Percentiles rank a stretch among this genome's conserved stretches.
Evolutionary conservation across 352 stramenopile species (phyloP).

Genomic region (Phytophthora pistaciae): DNA sequence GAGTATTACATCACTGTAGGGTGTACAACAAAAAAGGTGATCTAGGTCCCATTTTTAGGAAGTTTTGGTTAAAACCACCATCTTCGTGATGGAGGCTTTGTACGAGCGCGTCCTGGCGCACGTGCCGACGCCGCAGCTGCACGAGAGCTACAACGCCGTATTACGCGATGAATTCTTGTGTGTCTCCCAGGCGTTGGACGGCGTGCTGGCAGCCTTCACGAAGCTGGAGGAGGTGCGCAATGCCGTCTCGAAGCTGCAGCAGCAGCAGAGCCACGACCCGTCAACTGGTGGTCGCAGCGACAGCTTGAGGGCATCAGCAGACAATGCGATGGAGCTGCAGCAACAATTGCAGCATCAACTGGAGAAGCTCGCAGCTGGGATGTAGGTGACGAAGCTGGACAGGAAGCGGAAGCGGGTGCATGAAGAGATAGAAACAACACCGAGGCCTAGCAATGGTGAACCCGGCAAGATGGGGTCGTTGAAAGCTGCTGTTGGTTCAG

Average conservation of each 20-base stretch:
- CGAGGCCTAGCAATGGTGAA: not conserved
- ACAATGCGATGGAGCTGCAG: not conserved
- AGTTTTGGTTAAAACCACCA: too few relatives aligned
- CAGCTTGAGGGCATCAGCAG: not conserved
- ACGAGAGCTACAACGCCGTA: slow-evolving; percentile 8
- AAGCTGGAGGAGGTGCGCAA: slow-evolving; percentile 22
- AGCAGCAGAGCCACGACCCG: not conserved
- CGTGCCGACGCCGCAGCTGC: slow-evolving; percentile 2
- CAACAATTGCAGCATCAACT: not conserved
- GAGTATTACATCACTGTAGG: too few relatives aligned
- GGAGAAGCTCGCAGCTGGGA: not conserved
- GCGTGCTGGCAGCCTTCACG: slow-evolving; percentile 7
- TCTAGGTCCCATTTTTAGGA: too few relatives aligned
- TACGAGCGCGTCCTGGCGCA: slow-evolving; percentile 13
- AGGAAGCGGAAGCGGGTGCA: not conserved
- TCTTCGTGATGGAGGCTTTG: not conserved
- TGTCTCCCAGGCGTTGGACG: not conserved
- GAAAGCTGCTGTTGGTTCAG: not conserved
- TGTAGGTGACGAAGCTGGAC: not conserved
- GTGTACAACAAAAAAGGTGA: too few relatives aligned
- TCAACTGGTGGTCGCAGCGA: slow-evolving; percentile 2
- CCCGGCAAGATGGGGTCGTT: too few relatives aligned
- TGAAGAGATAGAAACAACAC: not conserved
- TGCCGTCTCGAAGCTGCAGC: slow-evolving; percentile 18
- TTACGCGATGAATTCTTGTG: slow-evolving; percentile 9